Conservation (phyloP, 495 filamentous ascomycete species). For the Xylaria grammica region DNA sequence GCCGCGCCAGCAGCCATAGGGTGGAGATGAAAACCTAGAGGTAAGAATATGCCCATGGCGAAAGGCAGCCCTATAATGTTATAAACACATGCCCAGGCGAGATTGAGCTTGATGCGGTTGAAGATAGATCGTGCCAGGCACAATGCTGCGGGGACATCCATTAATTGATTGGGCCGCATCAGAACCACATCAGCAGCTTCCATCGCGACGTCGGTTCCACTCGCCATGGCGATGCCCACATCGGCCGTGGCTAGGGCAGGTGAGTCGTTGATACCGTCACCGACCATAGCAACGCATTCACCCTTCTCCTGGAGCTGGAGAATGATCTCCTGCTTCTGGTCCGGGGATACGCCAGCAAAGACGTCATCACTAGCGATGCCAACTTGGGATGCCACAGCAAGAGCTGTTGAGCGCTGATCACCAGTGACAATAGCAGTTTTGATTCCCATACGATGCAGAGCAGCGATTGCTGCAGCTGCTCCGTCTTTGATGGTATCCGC, state of each 20-base stretch:
- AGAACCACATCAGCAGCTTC: conserved; percentile 96
- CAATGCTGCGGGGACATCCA: conserved; percentile 87
- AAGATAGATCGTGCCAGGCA: conserved; percentile 87
- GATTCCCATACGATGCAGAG: conserved; percentile 81
- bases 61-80: conserved; percentile 93
- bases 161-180: conserved; percentile 89
- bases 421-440: conserved; percentile 91
- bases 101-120: conserved; percentile 88
- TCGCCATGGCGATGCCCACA: conserved; percentile 89
- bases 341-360: conserved; percentile 81
- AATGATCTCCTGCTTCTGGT: conserved; percentile 87
- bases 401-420: conserved; percentile 81
- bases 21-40: conserved; percentile 83
- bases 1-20: conserved; percentile 94
- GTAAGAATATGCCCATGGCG: conserved; percentile 94
- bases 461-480: conserved; percentile 81
- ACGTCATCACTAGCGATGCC: conserved; percentile 78
- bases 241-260: conserved; percentile 91
- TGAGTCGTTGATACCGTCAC: conserved; percentile 98
- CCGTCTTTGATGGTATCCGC: conserved; percentile 89
- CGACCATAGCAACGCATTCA: conserved; percentile 91
- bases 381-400: conserved; percentile 80
- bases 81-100: conserved; percentile 90
- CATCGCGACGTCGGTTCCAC: conserved; percentile 96
- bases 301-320: conserved; percentile 72